phyloP scores from a whole-genome alignment of 129 eudicot species.

The Lactuca sativa region DNA sequence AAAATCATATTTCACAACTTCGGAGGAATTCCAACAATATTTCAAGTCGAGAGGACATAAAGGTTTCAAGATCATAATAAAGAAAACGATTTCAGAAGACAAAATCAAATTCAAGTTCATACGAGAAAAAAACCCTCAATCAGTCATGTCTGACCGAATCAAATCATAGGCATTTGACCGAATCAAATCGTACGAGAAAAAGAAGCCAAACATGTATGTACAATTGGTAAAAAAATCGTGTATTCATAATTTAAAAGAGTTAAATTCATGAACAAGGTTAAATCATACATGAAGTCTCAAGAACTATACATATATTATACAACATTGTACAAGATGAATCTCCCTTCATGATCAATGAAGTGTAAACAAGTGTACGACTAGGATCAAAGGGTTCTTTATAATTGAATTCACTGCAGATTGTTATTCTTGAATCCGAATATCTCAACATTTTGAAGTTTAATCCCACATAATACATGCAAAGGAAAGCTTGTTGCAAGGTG shows the following conservation, averaged over 20 bases:
- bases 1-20: too few species aligned
- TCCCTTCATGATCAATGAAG: slow-evolving; percentile 10
- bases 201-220: neutral
- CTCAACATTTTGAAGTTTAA: slow-evolving; percentile 57
- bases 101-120: too few species aligned
- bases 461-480: slow-evolving; percentile 53
- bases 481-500: slow-evolving; percentile 56
- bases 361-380: slow-evolving; percentile 10
- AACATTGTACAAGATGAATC: slow-evolving; percentile 20
- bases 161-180: too few species aligned
- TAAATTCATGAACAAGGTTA: slow-evolving; percentile 3
- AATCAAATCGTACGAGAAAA: too few species aligned
- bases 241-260: neutral
- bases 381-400: slow-evolving; percentile 33
- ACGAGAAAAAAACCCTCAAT: too few species aligned
- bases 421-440: slow-evolving; percentile 43
- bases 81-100: too few species aligned
- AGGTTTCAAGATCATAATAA: too few species aligned
- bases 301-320: slow-evolving; percentile 22
- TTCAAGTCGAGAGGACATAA: too few species aligned
- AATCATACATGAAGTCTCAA: neutral
- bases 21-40: too few species aligned
- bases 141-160: too few species aligned
- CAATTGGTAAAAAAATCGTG: neutral
- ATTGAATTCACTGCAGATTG: slow-evolving; percentile 52